phyloP scores from a whole-genome alignment of 306 rosid species.

The Morella rubra region DNA sequence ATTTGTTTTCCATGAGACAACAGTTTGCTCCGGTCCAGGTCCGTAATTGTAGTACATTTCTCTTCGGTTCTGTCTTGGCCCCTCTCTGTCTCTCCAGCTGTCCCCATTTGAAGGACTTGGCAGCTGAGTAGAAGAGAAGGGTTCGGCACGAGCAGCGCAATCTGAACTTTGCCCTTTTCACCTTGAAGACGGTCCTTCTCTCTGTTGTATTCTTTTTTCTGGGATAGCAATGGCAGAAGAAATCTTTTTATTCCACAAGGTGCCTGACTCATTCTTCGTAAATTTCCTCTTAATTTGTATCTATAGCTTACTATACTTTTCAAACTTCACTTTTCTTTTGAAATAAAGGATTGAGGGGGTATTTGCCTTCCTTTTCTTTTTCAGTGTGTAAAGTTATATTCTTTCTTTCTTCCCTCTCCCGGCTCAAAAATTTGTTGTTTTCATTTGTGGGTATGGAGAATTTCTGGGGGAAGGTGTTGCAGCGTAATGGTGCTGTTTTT shows the following conservation, averaged over 20 bases:
- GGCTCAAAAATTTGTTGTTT: neutral
- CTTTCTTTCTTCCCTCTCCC: no score
- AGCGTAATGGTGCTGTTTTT: neutral
- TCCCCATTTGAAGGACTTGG: neutral
- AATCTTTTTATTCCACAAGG: conserved; percentile 72
- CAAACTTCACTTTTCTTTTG: conserved; percentile 11
- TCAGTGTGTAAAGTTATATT: no score
- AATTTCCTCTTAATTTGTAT: conserved; percentile 5
- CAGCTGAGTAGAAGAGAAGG: conserved; percentile 5
- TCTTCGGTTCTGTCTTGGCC: neutral
- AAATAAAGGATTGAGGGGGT: conserved; percentile 16
- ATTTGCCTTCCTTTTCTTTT: no score
- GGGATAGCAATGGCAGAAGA: conserved; percentile 60
- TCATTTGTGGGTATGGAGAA: conserved; percentile 7
- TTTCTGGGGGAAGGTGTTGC: neutral
- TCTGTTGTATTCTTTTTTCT: conserved; percentile 10
- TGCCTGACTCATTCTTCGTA: conserved; percentile 19
- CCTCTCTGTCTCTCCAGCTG: conserved; percentile 7
- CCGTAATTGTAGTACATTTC: conserved; percentile 3
- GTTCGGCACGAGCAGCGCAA: conserved; percentile 1
- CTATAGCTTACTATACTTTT: neutral
- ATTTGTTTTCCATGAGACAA: conserved; percentile 24
- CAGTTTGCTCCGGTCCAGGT: conserved; percentile 29
- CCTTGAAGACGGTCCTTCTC: conserved; percentile 4
- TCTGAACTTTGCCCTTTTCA: conserved; percentile 12